Percentiles rank a stretch among this genome's conserved stretches.
Conservation (phyloP, 169 alveolate genomes). For the Cryptosporidium meleagridis region DNA sequence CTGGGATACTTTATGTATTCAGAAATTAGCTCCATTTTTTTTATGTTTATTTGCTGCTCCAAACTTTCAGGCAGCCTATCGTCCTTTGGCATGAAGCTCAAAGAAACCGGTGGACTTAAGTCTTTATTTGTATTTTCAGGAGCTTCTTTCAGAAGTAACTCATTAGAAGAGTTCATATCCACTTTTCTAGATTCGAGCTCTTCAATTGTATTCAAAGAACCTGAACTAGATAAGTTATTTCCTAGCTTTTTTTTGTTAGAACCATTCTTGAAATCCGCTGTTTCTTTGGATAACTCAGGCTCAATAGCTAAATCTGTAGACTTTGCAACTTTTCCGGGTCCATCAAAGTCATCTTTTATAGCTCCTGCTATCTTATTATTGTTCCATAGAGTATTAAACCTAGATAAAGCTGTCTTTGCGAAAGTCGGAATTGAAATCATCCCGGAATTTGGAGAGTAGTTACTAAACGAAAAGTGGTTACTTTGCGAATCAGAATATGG, state of each 20-base stretch:
- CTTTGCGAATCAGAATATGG: background rate
- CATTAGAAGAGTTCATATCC: background rate
- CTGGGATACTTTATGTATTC: constrained; percentile 61
- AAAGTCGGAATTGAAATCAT: constrained; percentile 37
- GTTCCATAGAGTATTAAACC: constrained; percentile 53
- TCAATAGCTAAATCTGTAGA: background rate
- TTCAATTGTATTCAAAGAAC: background rate
- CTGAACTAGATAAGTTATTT: background rate
- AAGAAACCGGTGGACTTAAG: background rate
- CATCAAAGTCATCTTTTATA: background rate
- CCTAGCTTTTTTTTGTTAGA: background rate
- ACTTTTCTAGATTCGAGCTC: background rate
- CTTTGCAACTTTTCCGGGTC: background rate
- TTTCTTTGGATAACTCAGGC: background rate
- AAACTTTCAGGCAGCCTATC: constrained; percentile 40
- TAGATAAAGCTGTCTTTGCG: constrained; percentile 47
- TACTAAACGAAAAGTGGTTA: constrained; percentile 19
- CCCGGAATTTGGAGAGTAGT: constrained; percentile 28
- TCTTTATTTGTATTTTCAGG: background rate
- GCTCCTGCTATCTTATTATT: background rate
- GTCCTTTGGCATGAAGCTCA: background rate
- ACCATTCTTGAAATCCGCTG: background rate
- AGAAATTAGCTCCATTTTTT: constrained; percentile 64
- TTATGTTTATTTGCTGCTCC: constrained; percentile 40
- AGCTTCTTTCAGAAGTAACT: background rate